A percentile compares a stretch with the other conserved stretches of the same genome.
These are phyloP conservation scores for Mortierella sp. DNA, from an alignment of 371 early-diverging fungal species.

Conservation along the genomic window DNA sequence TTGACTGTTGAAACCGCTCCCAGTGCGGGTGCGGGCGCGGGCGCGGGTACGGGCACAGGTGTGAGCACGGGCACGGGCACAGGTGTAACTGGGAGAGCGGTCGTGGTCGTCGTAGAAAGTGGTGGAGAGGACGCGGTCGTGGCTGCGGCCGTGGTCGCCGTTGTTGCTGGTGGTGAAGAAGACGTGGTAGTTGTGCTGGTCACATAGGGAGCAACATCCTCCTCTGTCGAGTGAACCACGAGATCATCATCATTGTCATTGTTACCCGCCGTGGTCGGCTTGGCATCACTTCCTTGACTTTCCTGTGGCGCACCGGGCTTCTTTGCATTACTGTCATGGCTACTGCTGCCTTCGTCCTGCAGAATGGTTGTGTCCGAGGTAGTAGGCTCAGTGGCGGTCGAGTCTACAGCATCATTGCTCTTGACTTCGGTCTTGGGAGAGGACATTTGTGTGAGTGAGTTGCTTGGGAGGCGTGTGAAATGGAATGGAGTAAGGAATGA, in stretches of 20 bases:
- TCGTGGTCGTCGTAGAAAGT: constrained; percentile 1
- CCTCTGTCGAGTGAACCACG: constrained; percentile 26
- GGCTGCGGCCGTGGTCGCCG: neutral
- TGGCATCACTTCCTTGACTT: neutral
- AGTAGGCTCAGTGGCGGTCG: neutral
- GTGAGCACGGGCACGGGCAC: neutral
- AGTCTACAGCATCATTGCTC: constrained; percentile 4
- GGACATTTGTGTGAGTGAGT: constrained; percentile 8
- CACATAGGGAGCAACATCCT: constrained; percentile 2
- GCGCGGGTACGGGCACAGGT: constrained; percentile 12
- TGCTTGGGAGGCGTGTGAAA: constrained; percentile 15
- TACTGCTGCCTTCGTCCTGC: constrained; percentile 9
- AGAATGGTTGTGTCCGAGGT: constrained; percentile 24
- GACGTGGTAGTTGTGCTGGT: constrained; percentile 1
- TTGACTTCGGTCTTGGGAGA: neutral
- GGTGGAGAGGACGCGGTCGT: constrained; percentile 6
- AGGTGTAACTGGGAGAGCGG: neutral
- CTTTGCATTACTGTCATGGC: constrained; percentile 1
- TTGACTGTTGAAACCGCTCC: neutral
- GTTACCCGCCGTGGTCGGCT: constrained; percentile 1
- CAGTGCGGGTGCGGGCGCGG: constrained; percentile 1
- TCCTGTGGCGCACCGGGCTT: constrained; percentile 31
- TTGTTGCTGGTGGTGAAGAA: neutral
- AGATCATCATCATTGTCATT: constrained; percentile 24
- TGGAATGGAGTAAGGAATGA: constrained; percentile 5